A percentile compares a stretch with the other conserved stretches of the same genome.
Evolutionary conservation across 345 rosid genomes (phyloP).

Genomic region (Dimocarpus longan): DNA sequence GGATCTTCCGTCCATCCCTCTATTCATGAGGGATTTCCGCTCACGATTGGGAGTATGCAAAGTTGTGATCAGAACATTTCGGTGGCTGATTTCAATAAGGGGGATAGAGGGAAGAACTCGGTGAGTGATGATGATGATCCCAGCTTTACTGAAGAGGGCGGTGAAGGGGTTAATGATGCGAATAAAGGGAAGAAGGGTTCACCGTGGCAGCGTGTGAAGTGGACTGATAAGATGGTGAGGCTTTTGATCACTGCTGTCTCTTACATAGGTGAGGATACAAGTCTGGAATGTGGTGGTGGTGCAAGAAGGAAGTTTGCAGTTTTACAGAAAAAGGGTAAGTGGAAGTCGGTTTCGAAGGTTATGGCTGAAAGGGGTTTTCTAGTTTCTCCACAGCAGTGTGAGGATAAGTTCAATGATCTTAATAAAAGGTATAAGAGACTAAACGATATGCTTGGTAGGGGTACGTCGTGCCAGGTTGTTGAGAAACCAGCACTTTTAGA

Average conservation of each 20-base stretch:
- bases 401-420: conserved; percentile 92
- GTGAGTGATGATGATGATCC: conserved; percentile 91
- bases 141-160: conserved; percentile 73
- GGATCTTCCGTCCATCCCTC: conserved; percentile 43
- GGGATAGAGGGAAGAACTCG: conserved; percentile 60
- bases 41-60: conserved; percentile 66
- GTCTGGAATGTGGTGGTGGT: conserved; percentile 51
- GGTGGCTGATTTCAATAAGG: conserved; percentile 49
- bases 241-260: conserved; percentile 89
- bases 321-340: conserved; percentile 87
- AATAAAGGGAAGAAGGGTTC: conserved; percentile 62
- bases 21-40: conserved; percentile 64
- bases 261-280: conserved; percentile 73
- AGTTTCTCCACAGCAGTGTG: conserved; percentile 97
- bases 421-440: conserved; percentile 93
- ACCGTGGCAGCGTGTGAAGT: conserved; percentile 93
- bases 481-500: conserved; percentile 85
- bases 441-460: conserved; percentile 92
- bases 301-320: conserved; percentile 70
- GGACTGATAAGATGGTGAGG: conserved; percentile 96
- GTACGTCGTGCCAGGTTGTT: conserved; percentile 89
- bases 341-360: conserved; percentile 87
- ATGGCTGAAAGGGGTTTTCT: conserved; percentile 84
- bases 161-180: conserved; percentile 53
- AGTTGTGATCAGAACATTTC: conserved; percentile 55